Evolutionary conservation across 352 stramenopile species (phyloP), one percentile per base, ranked within the genome.

Genomic region (Elongisporangium senticosum): DNA sequence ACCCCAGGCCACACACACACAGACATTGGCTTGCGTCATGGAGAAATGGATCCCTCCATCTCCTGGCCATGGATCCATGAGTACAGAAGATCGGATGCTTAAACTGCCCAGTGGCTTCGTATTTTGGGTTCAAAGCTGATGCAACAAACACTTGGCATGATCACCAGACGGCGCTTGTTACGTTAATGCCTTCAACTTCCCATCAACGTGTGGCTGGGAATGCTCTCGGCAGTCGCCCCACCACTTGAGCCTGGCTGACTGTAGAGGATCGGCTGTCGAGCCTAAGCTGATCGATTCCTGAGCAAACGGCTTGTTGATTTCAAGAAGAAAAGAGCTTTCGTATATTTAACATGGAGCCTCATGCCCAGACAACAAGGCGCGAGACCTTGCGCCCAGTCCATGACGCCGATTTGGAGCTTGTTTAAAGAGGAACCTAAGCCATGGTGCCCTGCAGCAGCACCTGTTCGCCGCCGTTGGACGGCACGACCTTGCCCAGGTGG

Each of bases 401-500:
- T 43, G 13, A 43, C 7, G 33, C 33, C 39, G 33, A 54, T 33
- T 56, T 67, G 61, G 53, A 48, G 52, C 37, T 63, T 24, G 4
- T n/a, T 53, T 49, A 61, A 20, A 23, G 40, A 14, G 11, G 51
- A 50, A 51, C 59, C 56, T 89, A 90, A 61, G 75, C 76, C 59
- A 90, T 87, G 22, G 61, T 62, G 51, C 83, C 85, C 37, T 84
- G 77, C 62, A 97, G 76, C 62, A 96, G 61, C 59, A 97, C 89
- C 68, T 97, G 88, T 57, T 96, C 84, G 40, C 81, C 77, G 52
- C 77, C 78, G 19, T 67, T 58, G 19, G 68, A 69, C 6, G 55
- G 47, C 22, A 96, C 75, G 24, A 98, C 81, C 60, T 71, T 79
- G 68, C 95, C 95, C 28, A 98, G 65, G 78, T 93, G 79, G 65